phyloP scores from a whole-genome alignment of 345 rosid species.

The Barbarea vulgaris region DNA sequence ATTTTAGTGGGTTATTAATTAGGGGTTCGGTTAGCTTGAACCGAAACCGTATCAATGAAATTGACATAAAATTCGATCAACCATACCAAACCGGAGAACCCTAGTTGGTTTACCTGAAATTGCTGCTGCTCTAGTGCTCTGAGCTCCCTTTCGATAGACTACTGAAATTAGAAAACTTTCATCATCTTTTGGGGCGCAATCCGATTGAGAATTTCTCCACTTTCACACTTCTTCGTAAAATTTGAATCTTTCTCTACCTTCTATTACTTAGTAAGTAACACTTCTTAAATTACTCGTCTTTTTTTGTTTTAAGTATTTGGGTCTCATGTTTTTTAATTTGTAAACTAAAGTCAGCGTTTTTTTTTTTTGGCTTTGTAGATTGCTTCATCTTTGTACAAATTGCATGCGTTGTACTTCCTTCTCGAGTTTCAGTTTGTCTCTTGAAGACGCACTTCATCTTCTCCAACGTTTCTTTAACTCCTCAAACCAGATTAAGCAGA shows the following conservation, averaged over 20 bases:
- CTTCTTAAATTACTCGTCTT: neutral
- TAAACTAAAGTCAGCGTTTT: neutral
- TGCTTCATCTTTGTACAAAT: no score
- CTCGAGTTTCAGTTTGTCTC: no score
- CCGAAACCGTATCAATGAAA: conserved; percentile 14
- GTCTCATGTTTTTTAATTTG: neutral
- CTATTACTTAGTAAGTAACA: conserved; percentile 3
- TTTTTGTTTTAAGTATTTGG: conserved; percentile 1
- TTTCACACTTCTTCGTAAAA: neutral
- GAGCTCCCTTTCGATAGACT: neutral
- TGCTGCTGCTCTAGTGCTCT: conserved; percentile 10
- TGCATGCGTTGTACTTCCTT: no score
- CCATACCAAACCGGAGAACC: conserved; percentile 19
- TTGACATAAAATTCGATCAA: neutral
- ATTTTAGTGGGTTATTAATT: neutral
- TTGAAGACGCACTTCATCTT: no score
- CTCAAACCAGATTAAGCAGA: no score
- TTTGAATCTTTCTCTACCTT: neutral
- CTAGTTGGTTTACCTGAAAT: conserved; percentile 20
- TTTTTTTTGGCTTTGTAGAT: neutral
- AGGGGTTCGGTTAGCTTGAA: conserved; percentile 2
- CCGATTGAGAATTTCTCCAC: neutral
- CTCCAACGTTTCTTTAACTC: no score
- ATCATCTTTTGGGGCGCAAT: neutral
- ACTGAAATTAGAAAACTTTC: neutral